These are phyloP conservation scores for Toxicodendron radicans DNA, from an alignment of 345 rosid species.

Conservation along the genomic window DNA sequence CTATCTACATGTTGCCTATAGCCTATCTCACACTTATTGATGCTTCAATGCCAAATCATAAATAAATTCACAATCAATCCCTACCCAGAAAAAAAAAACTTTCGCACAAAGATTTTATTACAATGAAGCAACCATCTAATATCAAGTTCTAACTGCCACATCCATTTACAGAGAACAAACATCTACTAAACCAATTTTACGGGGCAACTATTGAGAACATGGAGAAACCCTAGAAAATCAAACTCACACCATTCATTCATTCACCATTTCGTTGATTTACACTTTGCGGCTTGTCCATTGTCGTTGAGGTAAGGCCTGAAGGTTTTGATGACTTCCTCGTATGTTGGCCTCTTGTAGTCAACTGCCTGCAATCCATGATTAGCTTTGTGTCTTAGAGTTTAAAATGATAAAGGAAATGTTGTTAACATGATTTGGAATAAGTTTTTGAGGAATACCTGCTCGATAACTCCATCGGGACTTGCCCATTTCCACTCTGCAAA, in stretches of 20 bases:
- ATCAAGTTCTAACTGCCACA: slow-evolving; percentile 27
- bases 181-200: slow-evolving; percentile 15
- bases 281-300: slow-evolving; percentile 62
- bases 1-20: neutral
- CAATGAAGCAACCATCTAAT: slow-evolving; percentile 32
- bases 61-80: neutral
- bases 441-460: slow-evolving; percentile 46
- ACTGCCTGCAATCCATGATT: slow-evolving; percentile 59
- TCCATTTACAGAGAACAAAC: slow-evolving; percentile 41
- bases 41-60: neutral
- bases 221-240: slow-evolving; percentile 25
- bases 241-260: neutral
- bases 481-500: slow-evolving; percentile 99
- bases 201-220: slow-evolving; percentile 10
- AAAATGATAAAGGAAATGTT: neutral
- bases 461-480: slow-evolving; percentile 74
- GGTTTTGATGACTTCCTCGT: slow-evolving; percentile 83
- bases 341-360: slow-evolving; percentile 96
- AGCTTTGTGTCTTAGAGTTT: neutral
- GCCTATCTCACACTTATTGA: neutral
- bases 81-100: neutral
- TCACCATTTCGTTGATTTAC: slow-evolving; percentile 96
- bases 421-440: neutral
- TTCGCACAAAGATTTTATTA: slow-evolving; percentile 30
- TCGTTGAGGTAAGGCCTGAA: slow-evolving; percentile 65